Evolutionary conservation across 257 asterid genomes (phyloP), one percentile per base, ranked within the genome.

Genomic region (Prunella vulgaris): DNA sequence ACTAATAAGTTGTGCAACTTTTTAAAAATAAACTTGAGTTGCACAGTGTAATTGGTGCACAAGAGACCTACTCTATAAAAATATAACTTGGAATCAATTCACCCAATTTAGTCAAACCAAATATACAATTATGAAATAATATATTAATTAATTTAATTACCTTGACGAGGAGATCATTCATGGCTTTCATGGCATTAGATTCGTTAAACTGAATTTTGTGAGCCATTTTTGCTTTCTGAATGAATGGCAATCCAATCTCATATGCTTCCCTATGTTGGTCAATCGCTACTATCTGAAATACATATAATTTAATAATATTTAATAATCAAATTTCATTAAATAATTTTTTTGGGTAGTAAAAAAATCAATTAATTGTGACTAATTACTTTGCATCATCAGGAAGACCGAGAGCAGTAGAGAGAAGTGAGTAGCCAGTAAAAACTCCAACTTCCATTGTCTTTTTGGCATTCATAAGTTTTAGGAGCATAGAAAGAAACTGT

Each of bases 351-450:
- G n/a, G 0, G 2, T 40, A 3, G 5, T 40, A 2, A 10, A 10
- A 17, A 51, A 3, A 53, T 3, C 0, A 10, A 24, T 15, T 18
- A 5, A 17, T n/a, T n/a, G n/a, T 7, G 14, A 14, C 44, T n/a
- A n/a, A n/a, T 33, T 70, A 82, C 85, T 73, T 79, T 75, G 65
- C 89, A 77, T 84, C 85, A 5, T 77, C 77, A 2, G 87, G 89
- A 64, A 79, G 84, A 58, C 85, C 85, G 8, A 84, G 83, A 12
- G 87, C 87, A 49, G 90, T 77, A 5, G 87, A 54, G 12, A 84
- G 83, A 1, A 84, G 85, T 15, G 90, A 84, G 69, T 82, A 84
- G 5, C 90, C 87, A 17, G 90, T 84, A 33, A 77, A 84, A 8
- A 84, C 87, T 27, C 89, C 89, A 70, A 84, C 69, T 51, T 84